phyloP scores from a whole-genome alignment of 345 rosid genomes.

The Erucastrum elatum region DNA sequence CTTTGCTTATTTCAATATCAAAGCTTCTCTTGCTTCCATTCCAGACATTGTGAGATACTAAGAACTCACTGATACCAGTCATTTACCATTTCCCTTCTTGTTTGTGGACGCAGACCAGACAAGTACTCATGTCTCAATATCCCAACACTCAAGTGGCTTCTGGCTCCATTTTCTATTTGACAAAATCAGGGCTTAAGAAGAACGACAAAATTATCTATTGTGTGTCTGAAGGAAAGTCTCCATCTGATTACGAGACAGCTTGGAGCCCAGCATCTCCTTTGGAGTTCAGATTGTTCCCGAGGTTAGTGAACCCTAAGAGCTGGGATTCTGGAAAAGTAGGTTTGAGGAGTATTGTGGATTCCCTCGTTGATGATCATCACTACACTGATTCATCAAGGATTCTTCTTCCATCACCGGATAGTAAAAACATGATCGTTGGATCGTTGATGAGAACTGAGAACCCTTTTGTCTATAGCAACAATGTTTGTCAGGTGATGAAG shows the following conservation, averaged over 20 bases:
- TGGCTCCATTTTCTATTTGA: no score
- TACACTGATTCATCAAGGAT: constrained; percentile 30
- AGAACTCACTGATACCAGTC: no score
- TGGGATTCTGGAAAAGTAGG: constrained; percentile 88
- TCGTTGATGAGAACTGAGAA: constrained; percentile 27
- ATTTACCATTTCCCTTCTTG: no score
- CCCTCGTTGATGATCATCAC: constrained; percentile 47
- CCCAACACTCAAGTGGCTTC: no score
- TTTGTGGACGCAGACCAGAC: no score
- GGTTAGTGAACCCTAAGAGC: constrained; percentile 55
- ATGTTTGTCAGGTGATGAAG: constrained; percentile 5
- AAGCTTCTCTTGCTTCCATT: no score
- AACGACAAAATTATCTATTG: no score
- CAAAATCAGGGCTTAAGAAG: no score
- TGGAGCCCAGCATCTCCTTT: constrained; percentile 94
- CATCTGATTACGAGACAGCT: constrained; percentile 60
- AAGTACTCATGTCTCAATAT: no score
- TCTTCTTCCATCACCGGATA: constrained; percentile 18
- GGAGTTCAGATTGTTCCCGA: constrained; percentile 64
- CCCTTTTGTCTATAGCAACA: constrained; percentile 21
- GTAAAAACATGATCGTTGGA: constrained; percentile 66
- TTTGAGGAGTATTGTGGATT: constrained; percentile 64
- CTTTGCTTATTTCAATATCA: no score
- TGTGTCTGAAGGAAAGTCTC: constrained; percentile 36
- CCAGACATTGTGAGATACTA: no score